A percentile compares a stretch with the other conserved stretches of the same genome.
phyloP scores from a whole-genome alignment of 192 early-diverging fungal genomes.

The Dispira simplex region DNA sequence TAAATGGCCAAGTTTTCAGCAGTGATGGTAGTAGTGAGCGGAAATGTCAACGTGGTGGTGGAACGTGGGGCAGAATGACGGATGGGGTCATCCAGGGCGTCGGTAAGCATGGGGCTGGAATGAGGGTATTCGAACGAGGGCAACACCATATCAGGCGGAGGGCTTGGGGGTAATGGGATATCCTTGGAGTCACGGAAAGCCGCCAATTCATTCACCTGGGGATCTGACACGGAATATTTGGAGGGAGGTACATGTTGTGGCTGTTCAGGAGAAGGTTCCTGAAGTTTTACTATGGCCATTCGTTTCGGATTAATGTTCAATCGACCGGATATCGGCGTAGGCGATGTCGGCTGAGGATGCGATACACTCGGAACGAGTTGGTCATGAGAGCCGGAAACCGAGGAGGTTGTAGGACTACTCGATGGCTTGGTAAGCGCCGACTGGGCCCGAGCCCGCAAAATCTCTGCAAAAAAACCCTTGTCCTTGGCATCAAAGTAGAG shows the following conservation, averaged over 20 bases:
- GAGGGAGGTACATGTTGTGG: neutral
- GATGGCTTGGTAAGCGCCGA: neutral
- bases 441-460: constrained; percentile 4
- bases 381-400: neutral
- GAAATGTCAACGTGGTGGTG: constrained; percentile 15
- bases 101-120: constrained; percentile 12
- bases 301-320: neutral
- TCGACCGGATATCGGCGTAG: neutral
- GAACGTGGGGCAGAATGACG: neutral
- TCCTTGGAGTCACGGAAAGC: neutral
- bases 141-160: constrained; percentile 1
- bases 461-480: constrained; percentile 7
- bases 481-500: neutral
- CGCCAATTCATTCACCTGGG: neutral
- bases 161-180: constrained; percentile 4
- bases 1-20: constrained; percentile 22
- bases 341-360: neutral
- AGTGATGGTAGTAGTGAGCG: constrained; percentile 18
- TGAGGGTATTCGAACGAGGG: neutral
- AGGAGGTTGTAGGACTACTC: neutral
- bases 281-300: neutral
- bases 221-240: neutral
- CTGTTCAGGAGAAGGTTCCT: neutral
- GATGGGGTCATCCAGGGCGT: constrained; percentile 8
- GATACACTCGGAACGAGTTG: neutral